These are phyloP conservation scores for Abrus precatorius DNA, from an alignment of 306 rosid genomes.

Conservation along the genomic window DNA sequence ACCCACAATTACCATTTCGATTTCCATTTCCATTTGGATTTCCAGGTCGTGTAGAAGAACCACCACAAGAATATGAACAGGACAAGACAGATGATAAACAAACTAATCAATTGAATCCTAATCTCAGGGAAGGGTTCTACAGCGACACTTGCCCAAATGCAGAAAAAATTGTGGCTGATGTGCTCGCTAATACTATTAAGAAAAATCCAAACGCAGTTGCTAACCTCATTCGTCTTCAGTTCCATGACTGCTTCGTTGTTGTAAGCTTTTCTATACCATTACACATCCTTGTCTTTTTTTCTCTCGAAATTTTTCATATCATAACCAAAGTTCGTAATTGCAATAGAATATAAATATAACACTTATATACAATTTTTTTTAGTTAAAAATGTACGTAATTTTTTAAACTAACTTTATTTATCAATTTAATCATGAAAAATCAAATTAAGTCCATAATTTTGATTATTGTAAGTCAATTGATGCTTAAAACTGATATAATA, in stretches of 20 bases:
- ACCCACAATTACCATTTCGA: not conserved
- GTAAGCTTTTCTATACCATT: constrained; percentile 50
- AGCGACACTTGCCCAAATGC: constrained; percentile 54
- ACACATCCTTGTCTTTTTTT: not conserved
- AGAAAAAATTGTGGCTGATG: constrained; percentile 52
- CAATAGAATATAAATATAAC: not conserved
- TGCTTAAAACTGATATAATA: too few species aligned
- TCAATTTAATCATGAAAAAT: too few species aligned
- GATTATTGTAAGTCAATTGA: too few species aligned
- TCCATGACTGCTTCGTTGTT: constrained; percentile 82
- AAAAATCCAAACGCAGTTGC: constrained; percentile 48
- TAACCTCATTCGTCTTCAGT: constrained; percentile 64
- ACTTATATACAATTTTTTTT: too few species aligned
- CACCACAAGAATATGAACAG: not conserved
- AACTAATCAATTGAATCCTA: too few species aligned
- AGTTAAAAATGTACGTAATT: too few species aligned
- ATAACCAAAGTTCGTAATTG: not conserved
- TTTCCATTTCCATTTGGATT: not conserved
- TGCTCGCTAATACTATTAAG: not conserved
- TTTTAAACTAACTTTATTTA: too few species aligned
- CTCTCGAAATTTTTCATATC: not conserved
- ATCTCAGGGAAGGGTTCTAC: constrained; percentile 54
- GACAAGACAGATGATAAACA: too few species aligned
- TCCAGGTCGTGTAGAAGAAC: not conserved
- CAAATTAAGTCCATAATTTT: too few species aligned